Evolutionary conservation across 2,329 filamentous ascomycete genomes (phyloP).

Genomic region (Orbilia blumenaviensis): DNA sequence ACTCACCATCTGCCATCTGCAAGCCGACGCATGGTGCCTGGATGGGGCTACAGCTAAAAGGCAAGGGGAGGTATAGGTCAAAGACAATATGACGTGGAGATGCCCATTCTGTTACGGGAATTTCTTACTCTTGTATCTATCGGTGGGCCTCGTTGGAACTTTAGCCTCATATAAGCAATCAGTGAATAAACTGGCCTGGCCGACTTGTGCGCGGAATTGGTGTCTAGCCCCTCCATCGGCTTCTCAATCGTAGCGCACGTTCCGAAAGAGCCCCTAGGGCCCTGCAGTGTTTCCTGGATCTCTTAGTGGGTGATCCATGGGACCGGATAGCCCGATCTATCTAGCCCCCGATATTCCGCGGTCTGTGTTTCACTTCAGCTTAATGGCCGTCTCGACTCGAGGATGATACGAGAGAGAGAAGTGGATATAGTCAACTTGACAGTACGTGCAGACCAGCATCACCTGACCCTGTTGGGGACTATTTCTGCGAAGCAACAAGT

Average conservation of each 20-base stretch:
- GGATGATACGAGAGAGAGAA: background rate
- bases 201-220: background rate
- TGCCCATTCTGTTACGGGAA: conserved; percentile 20
- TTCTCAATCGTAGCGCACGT: background rate
- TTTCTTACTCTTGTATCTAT: conserved; percentile 1
- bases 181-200: conserved; percentile 7
- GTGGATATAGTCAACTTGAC: background rate
- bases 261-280: background rate
- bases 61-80: background rate
- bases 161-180: background rate
- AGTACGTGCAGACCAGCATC: conserved; percentile 7
- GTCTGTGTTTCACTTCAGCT: conserved; percentile 52
- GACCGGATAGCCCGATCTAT: conserved; percentile 45
- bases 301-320: conserved; percentile 51
- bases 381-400: conserved; percentile 5
- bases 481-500: background rate
- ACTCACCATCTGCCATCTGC: conserved; percentile 10
- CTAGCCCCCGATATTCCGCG: conserved; percentile 43
- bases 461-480: conserved; percentile 27
- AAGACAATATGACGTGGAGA: conserved; percentile 27
- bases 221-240: background rate
- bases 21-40: conserved; percentile 17
- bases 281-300: conserved; percentile 30
- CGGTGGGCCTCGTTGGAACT: conserved; percentile 22
- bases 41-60: conserved; percentile 5